Evolutionary conservation across 805 yeast species (phyloP), one percentile per base, ranked within the genome.

Genomic region (Huiozyma sinensis): DNA sequence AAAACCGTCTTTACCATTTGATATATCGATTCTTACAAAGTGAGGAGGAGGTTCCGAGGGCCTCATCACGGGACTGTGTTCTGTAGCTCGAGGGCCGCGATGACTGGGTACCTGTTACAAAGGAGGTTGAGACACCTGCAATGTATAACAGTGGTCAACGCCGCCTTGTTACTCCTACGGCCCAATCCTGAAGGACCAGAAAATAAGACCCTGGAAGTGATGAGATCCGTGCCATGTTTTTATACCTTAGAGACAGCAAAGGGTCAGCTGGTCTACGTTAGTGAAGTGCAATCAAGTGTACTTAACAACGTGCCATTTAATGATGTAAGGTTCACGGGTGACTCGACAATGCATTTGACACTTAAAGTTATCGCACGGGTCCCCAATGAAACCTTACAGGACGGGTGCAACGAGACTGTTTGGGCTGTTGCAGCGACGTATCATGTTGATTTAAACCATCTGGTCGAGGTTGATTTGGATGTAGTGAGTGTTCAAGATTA

Each of bases 51-150:
- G 24, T 17, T 17, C 24, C 4, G 24, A 17, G 24, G 4, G 24
- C 24, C 24, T 17, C 4, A 17, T 17, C 24, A 17, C 24, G 24
- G 24, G 4, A 17, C 24, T 17, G 24, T 17, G 24, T 17, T 17
- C 24, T 17, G 24, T 17, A 2, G 24, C 24, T 17, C 24, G 24
- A 17, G 24, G 24, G 24, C 24, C 24, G 4, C 24, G 24, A 50
- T 54, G 54, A 36, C 41, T 12, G 44, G 40, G 9, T 51, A 43
- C 41, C 35, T 57, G 35, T 36, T 51, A 38, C 45, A 46, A 36
- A 46, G 53, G 28, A 50, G 57, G 38, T 43, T 58, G 35, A 53
- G 65, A 43, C 64, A 59, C 49, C 41, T 60, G 9, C 52, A 50
- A 34, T 53, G 58, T 11, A 47, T 60, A 29, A 46, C 47, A 12